Base-by-base conservation (phyloP, 306 rosid genomes). In the Herpetospermum pedunculosum region DNA sequence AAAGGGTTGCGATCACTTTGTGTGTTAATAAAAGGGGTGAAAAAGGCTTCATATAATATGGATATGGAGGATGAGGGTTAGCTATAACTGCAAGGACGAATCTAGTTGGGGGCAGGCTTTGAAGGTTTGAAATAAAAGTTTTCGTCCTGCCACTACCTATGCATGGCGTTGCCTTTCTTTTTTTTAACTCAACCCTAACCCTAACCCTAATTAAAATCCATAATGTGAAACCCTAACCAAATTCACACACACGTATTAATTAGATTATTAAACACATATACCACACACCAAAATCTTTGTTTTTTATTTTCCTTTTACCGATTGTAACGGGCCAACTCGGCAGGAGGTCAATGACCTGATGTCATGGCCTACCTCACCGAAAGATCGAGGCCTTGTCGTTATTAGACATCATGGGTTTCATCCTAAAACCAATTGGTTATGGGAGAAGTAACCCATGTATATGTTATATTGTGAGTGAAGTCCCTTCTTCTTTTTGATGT, bases 61-160 rank as follows among this genome's bases (percentile, higher is more conserved):
- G 52, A 74, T 15, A 30, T 74, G 53, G 52, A 23, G 5, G 37
- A 74, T 37, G 26, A n/a, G 64, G 57, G 70, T 57, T 74, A 15
- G 57, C 13, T 70, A 46, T 70, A 26, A 70, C 26, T 70, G 74
- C 74, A 49, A 44, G 58, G 57, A 46, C 32, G 74, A 70, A 44
- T 70, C 57, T 70, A 70, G 55, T 70, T 70, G 74, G 74, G 55
- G 54, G 40, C 55, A 46, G 74, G 74, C 52, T 70, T 70, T 70
- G 16, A 46, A 28, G 38, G 73, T 68, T 52, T 35, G 34, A 65
- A 65, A 40, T 65, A 65, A 65, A 65, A 50, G 25, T 0, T 6
- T 43, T 63, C 47, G 13, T 62, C 46, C 44, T 62, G 25, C 41
- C 40, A 59, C 40, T 29, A 14, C 23, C 67, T 59, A 59, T 59